Percentiles rank a stretch among this genome's conserved stretches.
phyloP scores from a whole-genome alignment of 805 yeast species.

The Hanseniaspora nectarophila region DNA sequence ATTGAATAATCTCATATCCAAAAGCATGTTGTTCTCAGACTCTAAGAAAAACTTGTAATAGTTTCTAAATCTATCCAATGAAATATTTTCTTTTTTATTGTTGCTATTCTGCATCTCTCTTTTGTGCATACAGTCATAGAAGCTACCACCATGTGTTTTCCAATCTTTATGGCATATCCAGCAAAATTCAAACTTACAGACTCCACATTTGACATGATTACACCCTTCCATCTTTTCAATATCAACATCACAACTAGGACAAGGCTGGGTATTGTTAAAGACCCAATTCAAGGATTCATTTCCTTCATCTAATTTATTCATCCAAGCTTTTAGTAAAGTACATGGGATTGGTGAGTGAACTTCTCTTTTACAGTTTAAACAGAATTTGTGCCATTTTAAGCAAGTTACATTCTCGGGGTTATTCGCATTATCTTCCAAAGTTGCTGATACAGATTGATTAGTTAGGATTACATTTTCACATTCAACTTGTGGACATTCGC shows the following conservation, averaged over 20 bases:
- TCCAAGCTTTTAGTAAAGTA: slow-evolving; percentile 55
- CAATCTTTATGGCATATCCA: slow-evolving; percentile 83
- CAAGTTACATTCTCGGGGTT: slow-evolving; percentile 46
- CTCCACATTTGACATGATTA: slow-evolving; percentile 84
- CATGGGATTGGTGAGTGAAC: slow-evolving; percentile 85
- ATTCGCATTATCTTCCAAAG: slow-evolving; percentile 20
- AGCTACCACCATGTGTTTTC: slow-evolving; percentile 52
- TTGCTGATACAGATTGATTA: slow-evolving; percentile 17
- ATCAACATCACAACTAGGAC: slow-evolving; percentile 67
- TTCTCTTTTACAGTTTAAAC: slow-evolving; percentile 62
- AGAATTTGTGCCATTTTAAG: slow-evolving; percentile 53
- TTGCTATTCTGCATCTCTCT: slow-evolving; percentile 29
- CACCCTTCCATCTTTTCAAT: slow-evolving; percentile 96
- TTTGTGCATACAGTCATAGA: slow-evolving; percentile 57
- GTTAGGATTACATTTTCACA: slow-evolving; percentile 39
- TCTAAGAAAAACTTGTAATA: slow-evolving; percentile 62
- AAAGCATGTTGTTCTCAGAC: slow-evolving; percentile 64
- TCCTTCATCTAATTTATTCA: slow-evolving; percentile 68
- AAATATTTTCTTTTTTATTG: slow-evolving; percentile 23
- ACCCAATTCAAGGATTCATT: slow-evolving; percentile 85
- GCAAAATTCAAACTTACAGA: slow-evolving; percentile 71
- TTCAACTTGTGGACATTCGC: slow-evolving; percentile 81
- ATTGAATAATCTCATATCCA: slow-evolving; percentile 54
- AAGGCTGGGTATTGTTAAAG: slow-evolving; percentile 65
- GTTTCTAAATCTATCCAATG: slow-evolving; percentile 56